Percentiles rank a stretch among this genome's conserved stretches.
Evolutionary conservation across 164 flowering plant genomes (phyloP).

Genomic region (Stephania cephalantha): DNA sequence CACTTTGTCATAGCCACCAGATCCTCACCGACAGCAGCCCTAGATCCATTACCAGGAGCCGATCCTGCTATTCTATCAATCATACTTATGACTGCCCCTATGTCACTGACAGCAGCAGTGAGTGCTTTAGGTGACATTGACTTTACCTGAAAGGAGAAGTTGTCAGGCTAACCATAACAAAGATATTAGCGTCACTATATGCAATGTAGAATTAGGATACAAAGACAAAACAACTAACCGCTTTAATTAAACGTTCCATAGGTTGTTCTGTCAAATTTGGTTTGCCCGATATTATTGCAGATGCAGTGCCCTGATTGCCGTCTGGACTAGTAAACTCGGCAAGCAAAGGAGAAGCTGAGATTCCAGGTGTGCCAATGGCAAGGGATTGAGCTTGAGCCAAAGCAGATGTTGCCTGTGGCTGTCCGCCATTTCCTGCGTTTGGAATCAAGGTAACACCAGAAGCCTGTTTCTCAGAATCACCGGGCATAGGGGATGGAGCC

Average conservation of each 20-base stretch:
- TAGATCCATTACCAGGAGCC: conserved; percentile 91
- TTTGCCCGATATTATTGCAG: conserved; percentile 42
- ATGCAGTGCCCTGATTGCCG: conserved; percentile 45
- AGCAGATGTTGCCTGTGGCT: conserved; percentile 38
- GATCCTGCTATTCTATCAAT: conserved; percentile 81
- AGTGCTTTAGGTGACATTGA: conserved; percentile 59
- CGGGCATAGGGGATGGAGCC: conserved; percentile 82
- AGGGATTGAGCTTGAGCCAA: conserved; percentile 44
- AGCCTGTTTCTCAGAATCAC: conserved; percentile 61
- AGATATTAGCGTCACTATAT: not conserved
- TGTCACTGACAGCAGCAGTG: conserved; percentile 67
- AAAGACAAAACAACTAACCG: conserved; percentile 37
- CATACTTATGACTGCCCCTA: conserved; percentile 83
- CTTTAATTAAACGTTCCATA: conserved; percentile 70
- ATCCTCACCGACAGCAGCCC: conserved; percentile 97
- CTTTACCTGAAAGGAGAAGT: conserved; percentile 48
- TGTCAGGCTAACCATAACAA: not conserved
- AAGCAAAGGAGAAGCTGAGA: conserved; percentile 88
- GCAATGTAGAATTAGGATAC: not conserved
- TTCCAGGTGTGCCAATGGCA: conserved; percentile 90
- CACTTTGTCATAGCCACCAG: conserved; percentile 91
- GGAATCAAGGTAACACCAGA: conserved; percentile 50
- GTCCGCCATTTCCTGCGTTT: conserved; percentile 55
- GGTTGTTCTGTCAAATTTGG: conserved; percentile 62
- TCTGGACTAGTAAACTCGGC: conserved; percentile 59